These are phyloP conservation scores for Hyaloperonospora brassicae DNA, from an alignment of 352 stramenopile genomes.

Conservation along the genomic window DNA sequence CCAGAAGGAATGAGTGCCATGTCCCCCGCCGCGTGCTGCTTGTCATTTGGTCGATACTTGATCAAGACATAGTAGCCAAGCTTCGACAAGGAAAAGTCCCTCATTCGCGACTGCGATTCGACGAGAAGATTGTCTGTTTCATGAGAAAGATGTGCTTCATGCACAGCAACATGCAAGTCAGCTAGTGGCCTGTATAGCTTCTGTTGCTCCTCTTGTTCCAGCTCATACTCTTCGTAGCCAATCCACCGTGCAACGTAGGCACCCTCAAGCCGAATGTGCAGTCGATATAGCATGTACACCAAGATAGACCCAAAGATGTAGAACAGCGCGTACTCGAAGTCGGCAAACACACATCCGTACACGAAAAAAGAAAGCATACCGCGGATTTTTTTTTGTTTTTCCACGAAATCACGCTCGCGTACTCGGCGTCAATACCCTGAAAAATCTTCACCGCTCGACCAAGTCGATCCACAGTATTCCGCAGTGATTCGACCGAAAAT, in stretches of 20 bases:
- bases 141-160: slow-evolving; percentile 55
- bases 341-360: slow-evolving; percentile 50
- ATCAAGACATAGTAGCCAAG: slow-evolving; percentile 63
- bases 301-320: slow-evolving; percentile 55
- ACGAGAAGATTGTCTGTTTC: slow-evolving; percentile 47
- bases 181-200: slow-evolving; percentile 70
- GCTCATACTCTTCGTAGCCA: slow-evolving; percentile 69
- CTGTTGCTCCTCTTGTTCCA: slow-evolving; percentile 60
- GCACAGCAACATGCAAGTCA: slow-evolving; percentile 58
- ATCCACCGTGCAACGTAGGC: slow-evolving; percentile 64
- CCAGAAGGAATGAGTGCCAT: slow-evolving; percentile 59
- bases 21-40: slow-evolving; percentile 34
- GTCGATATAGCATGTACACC: slow-evolving; percentile 75
- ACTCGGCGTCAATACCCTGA: slow-evolving; percentile 70
- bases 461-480: slow-evolving; percentile 67
- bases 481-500: slow-evolving; percentile 71
- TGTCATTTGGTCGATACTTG: slow-evolving; percentile 79
- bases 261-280: slow-evolving; percentile 58
- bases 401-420: slow-evolving; percentile 76
- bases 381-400: slow-evolving; percentile 79
- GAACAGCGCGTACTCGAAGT: slow-evolving; percentile 67
- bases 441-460: slow-evolving; percentile 54
- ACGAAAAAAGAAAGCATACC: slow-evolving; percentile 56
- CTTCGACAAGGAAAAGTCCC: slow-evolving; percentile 53
- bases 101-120: slow-evolving; percentile 51